A percentile compares a stretch with the other conserved stretches of the same genome.
phyloP scores from a whole-genome alignment of 495 filamentous ascomycete species.

The Penicillium herquei region DNA sequence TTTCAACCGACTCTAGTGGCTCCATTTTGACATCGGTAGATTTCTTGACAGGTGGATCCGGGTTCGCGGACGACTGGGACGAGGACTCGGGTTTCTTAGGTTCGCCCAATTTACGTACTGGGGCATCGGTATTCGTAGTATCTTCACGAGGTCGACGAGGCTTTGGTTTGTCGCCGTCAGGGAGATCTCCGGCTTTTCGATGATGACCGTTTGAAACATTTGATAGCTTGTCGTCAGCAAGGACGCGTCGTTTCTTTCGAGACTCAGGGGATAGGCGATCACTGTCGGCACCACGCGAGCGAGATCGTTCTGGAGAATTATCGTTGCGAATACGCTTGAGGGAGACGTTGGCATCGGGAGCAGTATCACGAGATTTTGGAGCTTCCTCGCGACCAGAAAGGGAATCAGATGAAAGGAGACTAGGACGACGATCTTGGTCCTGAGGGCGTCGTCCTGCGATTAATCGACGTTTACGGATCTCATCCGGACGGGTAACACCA shows the following conservation, averaged over 20 bases:
- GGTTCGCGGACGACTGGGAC: constrained; percentile 9
- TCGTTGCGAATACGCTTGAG: constrained; percentile 67
- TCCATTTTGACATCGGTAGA: constrained; percentile 25
- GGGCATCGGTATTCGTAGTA: constrained; percentile 9
- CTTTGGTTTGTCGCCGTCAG: constrained; percentile 24
- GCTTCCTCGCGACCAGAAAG: constrained; percentile 40
- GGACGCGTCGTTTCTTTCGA: constrained; percentile 50
- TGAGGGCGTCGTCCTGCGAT: constrained; percentile 45
- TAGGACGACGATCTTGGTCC: constrained; percentile 37
- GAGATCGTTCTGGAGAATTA: constrained; percentile 62
- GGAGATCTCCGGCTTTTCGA: constrained; percentile 27
- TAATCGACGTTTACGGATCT: constrained; percentile 40
- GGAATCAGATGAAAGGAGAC: constrained; percentile 44
- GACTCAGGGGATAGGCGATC: constrained; percentile 34
- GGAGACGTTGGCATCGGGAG: constrained; percentile 26
- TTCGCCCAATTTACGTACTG: constrained; percentile 2
- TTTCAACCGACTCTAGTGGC: constrained; percentile 24
- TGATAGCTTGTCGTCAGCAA: constrained; percentile 41
- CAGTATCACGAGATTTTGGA: constrained; percentile 29
- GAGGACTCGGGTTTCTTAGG: constrained; percentile 20
- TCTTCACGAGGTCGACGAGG: constrained; percentile 26
- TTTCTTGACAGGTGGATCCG: constrained; percentile 29
- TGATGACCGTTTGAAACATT: constrained; percentile 30
- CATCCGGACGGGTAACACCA: constrained; percentile 31
- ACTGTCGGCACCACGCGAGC: constrained; percentile 48